Conservation (phyloP, 805 yeast genomes). For the Kodamaea leandrae region DNA sequence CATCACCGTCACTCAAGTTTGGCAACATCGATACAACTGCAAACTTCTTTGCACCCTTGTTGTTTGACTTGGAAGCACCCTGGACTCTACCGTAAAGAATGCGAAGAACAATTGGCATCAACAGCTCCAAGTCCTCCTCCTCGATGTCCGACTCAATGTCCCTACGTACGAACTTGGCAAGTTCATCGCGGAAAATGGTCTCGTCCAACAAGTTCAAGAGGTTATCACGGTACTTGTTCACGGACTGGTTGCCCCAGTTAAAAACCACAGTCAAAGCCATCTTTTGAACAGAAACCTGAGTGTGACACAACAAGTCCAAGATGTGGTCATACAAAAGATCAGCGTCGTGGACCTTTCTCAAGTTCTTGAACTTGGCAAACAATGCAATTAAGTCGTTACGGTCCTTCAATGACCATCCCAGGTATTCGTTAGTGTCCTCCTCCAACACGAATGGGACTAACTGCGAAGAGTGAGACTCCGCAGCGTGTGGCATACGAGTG, state of each 20-base stretch:
- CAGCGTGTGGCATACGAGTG: constrained; percentile 57
- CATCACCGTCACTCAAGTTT: constrained; percentile 49
- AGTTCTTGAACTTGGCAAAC: constrained; percentile 61
- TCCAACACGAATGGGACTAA: constrained; percentile 58
- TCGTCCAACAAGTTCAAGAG: constrained; percentile 77
- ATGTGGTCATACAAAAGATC: constrained; percentile 54
- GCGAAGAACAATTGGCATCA: constrained; percentile 73
- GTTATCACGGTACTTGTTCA: constrained; percentile 70
- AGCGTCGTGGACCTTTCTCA: constrained; percentile 52
- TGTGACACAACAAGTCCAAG: constrained; percentile 58
- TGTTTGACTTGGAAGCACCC: constrained; percentile 61
- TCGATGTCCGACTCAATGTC: constrained; percentile 56
- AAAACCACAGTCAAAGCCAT: constrained; percentile 68
- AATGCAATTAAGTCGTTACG: constrained; percentile 57
- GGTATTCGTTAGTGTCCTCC: too few species aligned
- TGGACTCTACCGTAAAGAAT: constrained; percentile 87
- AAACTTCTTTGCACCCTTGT: constrained; percentile 67
- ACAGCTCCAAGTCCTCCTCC: constrained; percentile 50
- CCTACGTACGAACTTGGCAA: constrained; percentile 55
- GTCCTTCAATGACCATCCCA: constrained; percentile 54
- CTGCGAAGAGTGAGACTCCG: constrained; percentile 58
- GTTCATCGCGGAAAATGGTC: constrained; percentile 79
- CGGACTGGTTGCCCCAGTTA: constrained; percentile 55
- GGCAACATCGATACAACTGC: constrained; percentile 68
- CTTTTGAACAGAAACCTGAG: constrained; percentile 61